Conservation (phyloP, 495 filamentous ascomycete genomes). For the Aspergillus mulundensis region DNA sequence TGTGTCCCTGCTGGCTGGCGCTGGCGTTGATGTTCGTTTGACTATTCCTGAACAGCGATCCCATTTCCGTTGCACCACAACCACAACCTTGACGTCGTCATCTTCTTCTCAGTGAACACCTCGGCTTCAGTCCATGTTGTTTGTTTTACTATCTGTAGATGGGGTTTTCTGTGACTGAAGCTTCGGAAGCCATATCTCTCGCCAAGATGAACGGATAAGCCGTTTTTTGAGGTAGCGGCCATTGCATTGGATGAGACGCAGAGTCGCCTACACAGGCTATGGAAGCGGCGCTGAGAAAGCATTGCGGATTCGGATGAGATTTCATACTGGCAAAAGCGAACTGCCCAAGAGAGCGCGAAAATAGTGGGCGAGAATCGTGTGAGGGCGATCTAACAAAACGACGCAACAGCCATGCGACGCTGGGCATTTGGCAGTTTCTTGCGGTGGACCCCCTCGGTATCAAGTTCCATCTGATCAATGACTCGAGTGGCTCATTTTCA, state of each 20-base stretch:
- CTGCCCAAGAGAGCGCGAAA: not conserved
- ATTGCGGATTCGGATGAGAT: not conserved
- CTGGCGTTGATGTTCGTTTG: not conserved
- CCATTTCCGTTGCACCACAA: not conserved
- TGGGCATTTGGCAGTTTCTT: not conserved
- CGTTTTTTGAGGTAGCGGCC: constrained; percentile 2
- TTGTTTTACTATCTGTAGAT: constrained; percentile 18
- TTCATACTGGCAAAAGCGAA: not conserved
- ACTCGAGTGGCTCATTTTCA: not conserved
- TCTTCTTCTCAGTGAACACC: not conserved
- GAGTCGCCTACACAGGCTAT: not conserved
- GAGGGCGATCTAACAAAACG: not conserved
- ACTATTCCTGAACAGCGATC: not conserved
- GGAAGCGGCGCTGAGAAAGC: not conserved
- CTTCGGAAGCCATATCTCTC: not conserved
- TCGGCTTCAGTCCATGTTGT: constrained; percentile 3
- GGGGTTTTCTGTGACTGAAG: constrained; percentile 10
- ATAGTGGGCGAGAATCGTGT: not conserved
- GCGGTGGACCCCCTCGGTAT: not conserved
- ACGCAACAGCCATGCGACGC: not conserved
- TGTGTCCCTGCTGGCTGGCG: not conserved
- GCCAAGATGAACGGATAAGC: not conserved
- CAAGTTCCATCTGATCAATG: not conserved
- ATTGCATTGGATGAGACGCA: not conserved
- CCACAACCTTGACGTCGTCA: not conserved